Conservation (phyloP, 2,329 filamentous ascomycete species). For the Chaetothyriales sp. region DNA sequence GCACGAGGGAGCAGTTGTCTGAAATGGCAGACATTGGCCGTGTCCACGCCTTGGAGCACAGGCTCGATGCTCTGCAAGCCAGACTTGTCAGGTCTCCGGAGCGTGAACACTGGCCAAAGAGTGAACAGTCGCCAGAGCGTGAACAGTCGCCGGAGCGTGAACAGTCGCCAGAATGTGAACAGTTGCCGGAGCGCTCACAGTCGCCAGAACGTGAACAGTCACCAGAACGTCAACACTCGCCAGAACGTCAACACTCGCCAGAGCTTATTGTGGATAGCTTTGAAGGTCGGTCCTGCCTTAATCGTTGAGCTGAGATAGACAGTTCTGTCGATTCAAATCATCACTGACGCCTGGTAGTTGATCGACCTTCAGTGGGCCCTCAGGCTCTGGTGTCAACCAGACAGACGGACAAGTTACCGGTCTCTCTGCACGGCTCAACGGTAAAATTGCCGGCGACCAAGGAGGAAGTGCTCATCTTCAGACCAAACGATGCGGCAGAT, state of each 20-base stretch:
- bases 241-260: background rate
- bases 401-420: background rate
- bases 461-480: background rate
- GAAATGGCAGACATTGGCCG: background rate
- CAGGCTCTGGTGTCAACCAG: background rate
- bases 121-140: background rate
- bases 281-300: background rate
- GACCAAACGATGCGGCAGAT: background rate
- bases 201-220: background rate
- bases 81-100: background rate
- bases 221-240: background rate
- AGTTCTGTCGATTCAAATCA: background rate
- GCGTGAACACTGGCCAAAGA: background rate
- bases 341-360: background rate
- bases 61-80: background rate
- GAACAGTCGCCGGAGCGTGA: background rate
- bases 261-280: background rate
- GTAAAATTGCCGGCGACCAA: background rate
- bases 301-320: background rate
- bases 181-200: background rate
- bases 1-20: background rate
- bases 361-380: background rate
- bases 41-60: background rate
- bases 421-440: too few relatives aligned
- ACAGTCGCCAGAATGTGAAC: background rate